Conservation (phyloP, 2,329 filamentous ascomycete species). For the Exophiala sp. region DNA sequence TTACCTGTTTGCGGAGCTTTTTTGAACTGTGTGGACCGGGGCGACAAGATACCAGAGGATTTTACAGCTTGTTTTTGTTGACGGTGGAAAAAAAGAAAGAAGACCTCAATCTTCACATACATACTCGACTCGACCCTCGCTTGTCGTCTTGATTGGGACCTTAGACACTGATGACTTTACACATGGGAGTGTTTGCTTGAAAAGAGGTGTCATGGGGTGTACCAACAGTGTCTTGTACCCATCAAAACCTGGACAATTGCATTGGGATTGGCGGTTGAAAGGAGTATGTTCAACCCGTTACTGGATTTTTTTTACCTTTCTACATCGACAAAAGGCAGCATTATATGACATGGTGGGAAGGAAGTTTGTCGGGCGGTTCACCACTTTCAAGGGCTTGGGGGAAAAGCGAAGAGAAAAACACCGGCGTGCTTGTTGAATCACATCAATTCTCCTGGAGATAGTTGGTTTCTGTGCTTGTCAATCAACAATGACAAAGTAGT, state of each 20-base stretch:
- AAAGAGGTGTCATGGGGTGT: slow-evolving; percentile 30
- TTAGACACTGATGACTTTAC: slow-evolving; percentile 31
- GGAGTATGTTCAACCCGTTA: neutral
- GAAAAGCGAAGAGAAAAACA: slow-evolving; percentile 5
- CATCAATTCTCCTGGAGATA: slow-evolving; percentile 21
- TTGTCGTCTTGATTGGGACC: slow-evolving; percentile 28
- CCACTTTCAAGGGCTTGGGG: slow-evolving; percentile 7
- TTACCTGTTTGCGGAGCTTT: slow-evolving; percentile 20
- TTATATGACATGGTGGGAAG: slow-evolving; percentile 18
- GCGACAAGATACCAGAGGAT: slow-evolving; percentile 20
- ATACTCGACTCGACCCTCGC: slow-evolving; percentile 25
- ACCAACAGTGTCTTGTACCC: slow-evolving; percentile 25
- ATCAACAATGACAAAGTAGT: slow-evolving; percentile 15
- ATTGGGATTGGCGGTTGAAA: slow-evolving; percentile 12
- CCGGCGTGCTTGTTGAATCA: slow-evolving; percentile 7
- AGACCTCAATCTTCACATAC: slow-evolving; percentile 4
- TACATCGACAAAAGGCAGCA: slow-evolving; percentile 13
- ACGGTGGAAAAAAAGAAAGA: slow-evolving; percentile 9
- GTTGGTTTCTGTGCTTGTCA: neutral
- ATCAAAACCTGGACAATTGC: slow-evolving; percentile 17
- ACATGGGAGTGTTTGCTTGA: slow-evolving; percentile 22
- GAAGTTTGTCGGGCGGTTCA: slow-evolving; percentile 11
- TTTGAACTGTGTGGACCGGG: slow-evolving; percentile 21
- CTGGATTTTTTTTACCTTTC: neutral
- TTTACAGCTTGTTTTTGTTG: slow-evolving; percentile 23